Evolutionary conservation across 2,329 filamentous ascomycete species (phyloP).

Genomic region (Tolypocladium inflatum): DNA sequence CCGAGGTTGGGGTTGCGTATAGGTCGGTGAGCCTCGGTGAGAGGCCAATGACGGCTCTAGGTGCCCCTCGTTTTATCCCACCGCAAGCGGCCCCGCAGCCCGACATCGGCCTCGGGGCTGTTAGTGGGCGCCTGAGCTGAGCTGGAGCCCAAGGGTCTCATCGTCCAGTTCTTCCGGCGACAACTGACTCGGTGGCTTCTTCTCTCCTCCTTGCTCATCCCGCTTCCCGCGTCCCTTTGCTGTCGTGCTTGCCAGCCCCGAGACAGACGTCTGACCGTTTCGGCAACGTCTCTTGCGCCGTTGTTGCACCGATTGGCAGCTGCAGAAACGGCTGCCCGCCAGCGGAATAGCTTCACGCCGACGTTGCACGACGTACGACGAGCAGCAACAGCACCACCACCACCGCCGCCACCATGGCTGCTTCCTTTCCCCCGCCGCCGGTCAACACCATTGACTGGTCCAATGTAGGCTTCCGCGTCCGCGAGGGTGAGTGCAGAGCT

Average conservation of each 20-base stretch:
- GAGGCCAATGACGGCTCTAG: neutral
- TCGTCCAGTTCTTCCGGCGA: neutral
- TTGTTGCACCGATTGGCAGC: neutral
- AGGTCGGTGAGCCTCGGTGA: neutral
- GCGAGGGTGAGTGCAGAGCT: conserved; percentile 55
- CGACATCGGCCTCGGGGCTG: conserved; percentile 1
- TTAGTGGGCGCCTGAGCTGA: neutral
- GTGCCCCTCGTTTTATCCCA: neutral
- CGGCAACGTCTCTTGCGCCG: neutral
- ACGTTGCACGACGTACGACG: neutral
- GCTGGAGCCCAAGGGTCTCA: neutral
- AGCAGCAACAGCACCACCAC: neutral
- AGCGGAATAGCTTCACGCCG: neutral
- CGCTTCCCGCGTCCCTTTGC: neutral
- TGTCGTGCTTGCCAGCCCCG: neutral
- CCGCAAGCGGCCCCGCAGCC: neutral
- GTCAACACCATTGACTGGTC: conserved; percentile 85
- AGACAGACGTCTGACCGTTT: neutral
- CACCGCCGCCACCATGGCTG: conserved; percentile 30
- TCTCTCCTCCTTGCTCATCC: neutral
- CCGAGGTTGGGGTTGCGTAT: too few species aligned
- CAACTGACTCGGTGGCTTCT: neutral
- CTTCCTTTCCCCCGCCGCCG: conserved; percentile 63
- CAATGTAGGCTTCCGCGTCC: conserved; percentile 85
- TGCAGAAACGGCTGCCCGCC: neutral